Evolutionary conservation across 2,329 filamentous ascomycete genomes (phyloP).

Genomic region (Cladobotryum protrusum): DNA sequence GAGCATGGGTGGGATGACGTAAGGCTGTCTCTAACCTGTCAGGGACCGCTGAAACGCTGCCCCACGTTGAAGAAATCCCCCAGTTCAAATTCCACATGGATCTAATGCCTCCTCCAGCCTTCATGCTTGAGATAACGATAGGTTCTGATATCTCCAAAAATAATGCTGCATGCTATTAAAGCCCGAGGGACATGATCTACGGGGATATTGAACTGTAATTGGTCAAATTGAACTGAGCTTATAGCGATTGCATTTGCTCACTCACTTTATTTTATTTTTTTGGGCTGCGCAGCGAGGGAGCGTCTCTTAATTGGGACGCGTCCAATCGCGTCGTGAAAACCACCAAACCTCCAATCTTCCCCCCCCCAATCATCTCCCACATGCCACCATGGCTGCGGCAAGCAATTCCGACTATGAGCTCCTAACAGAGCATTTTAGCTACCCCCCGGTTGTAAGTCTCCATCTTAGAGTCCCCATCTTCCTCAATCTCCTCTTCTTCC

Average conservation of each 20-base stretch:
- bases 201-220: too few species aligned
- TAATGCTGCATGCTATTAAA: too few species aligned
- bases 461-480: constrained; percentile 4
- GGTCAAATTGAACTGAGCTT: too few species aligned
- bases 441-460: constrained; percentile 74
- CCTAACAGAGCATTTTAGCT: constrained; percentile 91
- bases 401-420: constrained; percentile 55
- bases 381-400: constrained; percentile 25
- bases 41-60: neutral
- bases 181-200: too few species aligned
- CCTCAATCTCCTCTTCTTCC: constrained; percentile 8
- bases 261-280: too few species aligned
- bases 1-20: constrained; percentile 6
- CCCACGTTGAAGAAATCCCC: too few species aligned
- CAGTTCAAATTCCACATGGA: too few species aligned
- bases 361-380: neutral
- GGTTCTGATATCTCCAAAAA: too few species aligned
- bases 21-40: neutral
- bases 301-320: constrained; percentile 1
- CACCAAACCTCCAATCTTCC: constrained; percentile 3
- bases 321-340: constrained; percentile 12
- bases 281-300: too few species aligned
- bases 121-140: too few species aligned
- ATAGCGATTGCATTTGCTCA: too few species aligned
- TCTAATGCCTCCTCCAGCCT: too few species aligned